These are phyloP conservation scores for Apiospora saccharicola DNA, from an alignment of 2,329 filamentous ascomycete genomes.

Conservation along the genomic window DNA sequence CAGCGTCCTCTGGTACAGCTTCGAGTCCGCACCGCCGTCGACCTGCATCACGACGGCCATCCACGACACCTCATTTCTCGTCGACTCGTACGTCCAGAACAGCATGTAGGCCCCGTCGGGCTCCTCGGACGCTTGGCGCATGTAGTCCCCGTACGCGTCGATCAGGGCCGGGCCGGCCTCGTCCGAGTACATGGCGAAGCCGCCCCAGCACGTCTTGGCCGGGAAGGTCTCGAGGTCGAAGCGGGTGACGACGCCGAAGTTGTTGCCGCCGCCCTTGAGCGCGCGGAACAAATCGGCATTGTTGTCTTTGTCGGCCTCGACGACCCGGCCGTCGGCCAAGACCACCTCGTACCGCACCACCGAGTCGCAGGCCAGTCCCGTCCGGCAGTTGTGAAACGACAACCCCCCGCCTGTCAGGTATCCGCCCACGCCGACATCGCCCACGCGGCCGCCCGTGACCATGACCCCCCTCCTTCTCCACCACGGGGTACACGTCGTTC, in stretches of 20 bases:
- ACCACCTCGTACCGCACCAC: slow-evolving; percentile 53
- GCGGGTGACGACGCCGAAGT: slow-evolving; percentile 48
- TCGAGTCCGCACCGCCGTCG: neutral
- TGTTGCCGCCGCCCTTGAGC: slow-evolving; percentile 53
- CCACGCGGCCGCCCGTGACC: slow-evolving; percentile 35
- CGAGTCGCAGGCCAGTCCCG: slow-evolving; percentile 55
- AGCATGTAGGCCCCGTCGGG: slow-evolving; percentile 1
- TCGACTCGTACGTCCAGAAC: slow-evolving; percentile 11
- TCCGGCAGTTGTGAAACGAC: slow-evolving; percentile 35
- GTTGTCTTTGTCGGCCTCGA: slow-evolving; percentile 40
- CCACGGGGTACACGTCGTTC: slow-evolving; percentile 34
- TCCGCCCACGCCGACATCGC: slow-evolving; percentile 37
- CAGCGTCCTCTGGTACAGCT: slow-evolving; percentile 4
- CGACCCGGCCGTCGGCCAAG: slow-evolving; percentile 47
- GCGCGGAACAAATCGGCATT: slow-evolving; percentile 52
- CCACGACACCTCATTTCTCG: neutral
- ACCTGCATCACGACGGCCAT: neutral
- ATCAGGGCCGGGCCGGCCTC: neutral
- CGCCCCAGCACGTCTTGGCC: slow-evolving; percentile 5
- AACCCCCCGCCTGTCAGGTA: slow-evolving; percentile 38
- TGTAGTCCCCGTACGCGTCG: slow-evolving; percentile 1
- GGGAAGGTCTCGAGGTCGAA: slow-evolving; percentile 14
- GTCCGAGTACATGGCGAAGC: slow-evolving; percentile 11
- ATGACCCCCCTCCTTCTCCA: slow-evolving; percentile 26
- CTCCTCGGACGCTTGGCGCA: neutral